phyloP scores from a whole-genome alignment of 1,139 yeast species.

The Debaryomyces nepalensis region DNA sequence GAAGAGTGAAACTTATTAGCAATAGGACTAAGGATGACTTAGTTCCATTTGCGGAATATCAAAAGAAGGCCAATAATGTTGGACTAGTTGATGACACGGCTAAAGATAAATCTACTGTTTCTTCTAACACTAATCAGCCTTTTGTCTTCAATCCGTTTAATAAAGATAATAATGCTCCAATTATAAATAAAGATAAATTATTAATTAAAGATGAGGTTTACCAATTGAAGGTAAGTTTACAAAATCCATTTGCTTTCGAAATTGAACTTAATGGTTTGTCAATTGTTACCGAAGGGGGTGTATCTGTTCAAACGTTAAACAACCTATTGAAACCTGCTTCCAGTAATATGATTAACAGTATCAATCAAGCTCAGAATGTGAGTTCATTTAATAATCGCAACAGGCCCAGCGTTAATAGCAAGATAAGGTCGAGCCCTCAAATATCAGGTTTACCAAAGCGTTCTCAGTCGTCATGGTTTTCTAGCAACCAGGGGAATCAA shows the following conservation, averaged over 20 bases:
- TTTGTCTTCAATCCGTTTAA: slow-evolving; percentile 43
- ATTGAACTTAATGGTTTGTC: slow-evolving; percentile 61
- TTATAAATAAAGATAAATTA: slow-evolving; percentile 34
- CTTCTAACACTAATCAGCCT: slow-evolving; percentile 12
- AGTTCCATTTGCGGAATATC: slow-evolving; percentile 39
- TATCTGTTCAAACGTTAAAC: slow-evolving; percentile 34
- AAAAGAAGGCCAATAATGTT: slow-evolving; percentile 17
- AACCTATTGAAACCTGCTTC: slow-evolving; percentile 18
- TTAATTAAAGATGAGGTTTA: slow-evolving; percentile 61
- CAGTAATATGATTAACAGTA: not conserved
- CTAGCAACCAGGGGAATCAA: slow-evolving; percentile 10
- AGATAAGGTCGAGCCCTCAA: slow-evolving; percentile 2
- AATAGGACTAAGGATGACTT: slow-evolving; percentile 32
- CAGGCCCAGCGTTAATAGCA: slow-evolving; percentile 1
- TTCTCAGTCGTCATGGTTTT: slow-evolving; percentile 7
- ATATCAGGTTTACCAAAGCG: slow-evolving; percentile 7
- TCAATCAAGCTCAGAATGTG: slow-evolving; percentile 3
- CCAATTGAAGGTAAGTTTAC: slow-evolving; percentile 59
- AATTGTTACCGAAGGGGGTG: slow-evolving; percentile 40
- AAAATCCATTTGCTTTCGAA: slow-evolving; percentile 83
- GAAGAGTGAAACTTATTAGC: slow-evolving; percentile 49
- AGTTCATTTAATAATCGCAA: not conserved
- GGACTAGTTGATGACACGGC: slow-evolving; percentile 17
- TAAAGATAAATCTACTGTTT: slow-evolving; percentile 1
- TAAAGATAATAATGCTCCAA: slow-evolving; percentile 19